Percentiles rank a stretch among this genome's conserved stretches.
These are phyloP conservation scores for Suhomyces terraborum DNA, from an alignment of 1,139 yeast species.

Conservation along the genomic window DNA sequence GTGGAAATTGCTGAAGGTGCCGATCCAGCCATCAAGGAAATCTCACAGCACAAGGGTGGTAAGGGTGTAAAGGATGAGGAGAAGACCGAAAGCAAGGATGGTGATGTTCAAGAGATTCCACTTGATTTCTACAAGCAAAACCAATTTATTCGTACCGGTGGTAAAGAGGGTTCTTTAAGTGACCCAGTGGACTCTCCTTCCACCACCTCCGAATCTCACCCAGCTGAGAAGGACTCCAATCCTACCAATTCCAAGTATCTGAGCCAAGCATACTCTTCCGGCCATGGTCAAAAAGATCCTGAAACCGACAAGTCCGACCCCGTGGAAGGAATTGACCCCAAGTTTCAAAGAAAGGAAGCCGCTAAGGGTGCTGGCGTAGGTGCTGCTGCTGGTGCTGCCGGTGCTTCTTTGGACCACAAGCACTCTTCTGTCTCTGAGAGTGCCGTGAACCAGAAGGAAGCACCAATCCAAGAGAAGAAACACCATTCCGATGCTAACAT, in stretches of 20 bases:
- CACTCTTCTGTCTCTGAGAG: too few species aligned
- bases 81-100: conserved; percentile 7
- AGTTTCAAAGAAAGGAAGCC: not conserved
- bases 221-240: conserved; percentile 5
- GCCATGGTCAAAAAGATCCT: conserved; percentile 3
- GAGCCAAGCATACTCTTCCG: conserved; percentile 7
- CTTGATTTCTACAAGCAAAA: conserved; percentile 14
- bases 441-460: too few species aligned
- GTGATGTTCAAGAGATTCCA: conserved; percentile 21
- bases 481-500: too few species aligned
- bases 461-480: not conserved
- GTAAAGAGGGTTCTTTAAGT: conserved; percentile 17
- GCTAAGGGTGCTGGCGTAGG: not conserved
- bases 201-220: too few species aligned
- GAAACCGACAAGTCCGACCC: conserved; percentile 1
- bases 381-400: conserved; percentile 8
- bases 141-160: conserved; percentile 20
- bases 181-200: conserved; percentile 8
- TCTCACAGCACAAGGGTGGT: conserved; percentile 21
- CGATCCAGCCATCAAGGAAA: conserved; percentile 24
- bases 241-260: conserved; percentile 5
- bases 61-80: conserved; percentile 14
- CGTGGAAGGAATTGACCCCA: conserved; percentile 5
- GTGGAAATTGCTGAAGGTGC: conserved; percentile 32
- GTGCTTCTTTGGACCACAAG: conserved; percentile 2